phyloP scores from a whole-genome alignment of 768 basidiomycete genomes.

The Boletus vinaceobasis region DNA sequence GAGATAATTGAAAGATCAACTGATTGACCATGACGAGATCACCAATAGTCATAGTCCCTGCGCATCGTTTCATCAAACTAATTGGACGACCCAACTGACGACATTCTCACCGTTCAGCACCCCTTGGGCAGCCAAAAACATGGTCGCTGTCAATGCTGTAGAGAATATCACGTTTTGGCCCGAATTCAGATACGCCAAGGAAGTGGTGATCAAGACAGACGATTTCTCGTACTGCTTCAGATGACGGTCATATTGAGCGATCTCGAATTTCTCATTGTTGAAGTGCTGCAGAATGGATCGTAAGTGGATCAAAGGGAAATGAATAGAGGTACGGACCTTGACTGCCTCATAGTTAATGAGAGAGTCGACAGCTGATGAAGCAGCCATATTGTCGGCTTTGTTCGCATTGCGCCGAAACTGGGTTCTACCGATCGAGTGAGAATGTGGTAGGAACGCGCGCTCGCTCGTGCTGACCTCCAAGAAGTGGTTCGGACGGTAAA shows the following conservation, averaged over 20 bases:
- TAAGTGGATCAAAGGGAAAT: not conserved
- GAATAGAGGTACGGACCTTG: constrained; percentile 56
- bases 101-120: constrained; percentile 70
- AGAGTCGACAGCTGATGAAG: constrained; percentile 89
- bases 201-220: constrained; percentile 92
- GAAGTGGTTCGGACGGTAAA: constrained; percentile 95
- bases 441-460: not conserved
- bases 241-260: constrained; percentile 88
- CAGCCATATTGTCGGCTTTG: constrained; percentile 94
- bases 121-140: constrained; percentile 96
- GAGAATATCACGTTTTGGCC: constrained; percentile 98
- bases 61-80: not conserved
- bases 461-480: constrained; percentile 65
- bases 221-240: constrained; percentile 85
- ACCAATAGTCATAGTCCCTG: constrained; percentile 96
- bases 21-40: constrained; percentile 99
- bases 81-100: not conserved
- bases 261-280: constrained; percentile 93
- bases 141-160: constrained; percentile 85
- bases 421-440: constrained; percentile 50
- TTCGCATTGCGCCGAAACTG: constrained; percentile 94
- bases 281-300: constrained; percentile 62
- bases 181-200: constrained; percentile 88
- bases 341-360: constrained; percentile 99
- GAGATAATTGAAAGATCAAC: constrained; percentile 92